Base-by-base conservation (phyloP, 371 early-diverging fungal genomes). In the Smittium culicis region DNA sequence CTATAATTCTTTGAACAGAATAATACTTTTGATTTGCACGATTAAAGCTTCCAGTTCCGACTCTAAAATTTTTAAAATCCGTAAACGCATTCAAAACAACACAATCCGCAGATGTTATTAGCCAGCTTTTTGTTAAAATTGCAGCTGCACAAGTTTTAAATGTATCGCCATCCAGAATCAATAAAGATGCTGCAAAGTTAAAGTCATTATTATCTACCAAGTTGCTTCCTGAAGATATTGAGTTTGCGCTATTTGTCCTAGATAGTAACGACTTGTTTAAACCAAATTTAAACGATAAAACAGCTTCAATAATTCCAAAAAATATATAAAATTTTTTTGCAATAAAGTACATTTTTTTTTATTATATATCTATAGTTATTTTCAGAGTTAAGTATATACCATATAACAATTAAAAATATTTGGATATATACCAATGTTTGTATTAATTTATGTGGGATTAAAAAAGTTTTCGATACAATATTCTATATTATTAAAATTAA, bases 131-230 rank as follows among this genome's bases (percentile, higher is more conserved):
- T n/a, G n/a, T 11, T 30, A 63, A 30, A 5, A 63, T 31, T 2
- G 63, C 63, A 34, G 63, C 63, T 31, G 63, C 63, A 33, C 63
- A 63, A 8, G 63, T 63, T 33, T 35, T 63, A 63, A 63, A 63
- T 2, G 31, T 2, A 33, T n/a, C n/a, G 30, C 63, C 63, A 63
- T 63, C 34, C 14, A 63, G 33, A 14, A 35, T 24, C 5, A 63
- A 32, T 14, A 63, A n/a, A 20, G 63, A 63, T 2, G 63, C 63
- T 5, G n/a, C 63, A 63, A 63, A 63, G 14, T 31, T n/a, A 63
- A 63, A 63, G 5, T 63, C 63, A 5, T 33, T 45, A 45, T 45
- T 45, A 45, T 45, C 20, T 20, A 45, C 5, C 5, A 11, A 5
- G 45, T 5, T 11, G 20, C 11, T 11, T 11, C 5, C 20, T 5